These are phyloP conservation scores for Heteromeles arbutifolia DNA, from an alignment of 306 rosid species.

Conservation along the genomic window DNA sequence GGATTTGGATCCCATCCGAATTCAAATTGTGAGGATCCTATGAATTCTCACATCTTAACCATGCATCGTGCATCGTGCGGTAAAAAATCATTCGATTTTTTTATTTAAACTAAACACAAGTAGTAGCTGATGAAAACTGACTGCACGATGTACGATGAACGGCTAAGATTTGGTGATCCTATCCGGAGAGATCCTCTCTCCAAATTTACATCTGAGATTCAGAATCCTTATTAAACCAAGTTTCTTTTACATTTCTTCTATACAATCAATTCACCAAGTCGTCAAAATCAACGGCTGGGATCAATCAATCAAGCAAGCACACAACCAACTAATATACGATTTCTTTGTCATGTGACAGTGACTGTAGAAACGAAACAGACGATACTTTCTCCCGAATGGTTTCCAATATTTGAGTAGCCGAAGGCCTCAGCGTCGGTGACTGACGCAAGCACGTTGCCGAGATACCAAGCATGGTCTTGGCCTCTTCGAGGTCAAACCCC, in stretches of 20 bases:
- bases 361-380: neutral
- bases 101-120: too few relatives aligned
- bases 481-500: conserved; percentile 29
- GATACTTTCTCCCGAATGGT: conserved; percentile 9
- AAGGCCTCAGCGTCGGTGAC: conserved; percentile 37
- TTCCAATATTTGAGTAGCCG: conserved; percentile 15
- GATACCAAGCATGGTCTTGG: conserved; percentile 17
- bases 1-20: too few relatives aligned
- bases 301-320: neutral
- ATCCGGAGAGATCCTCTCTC: too few relatives aligned
- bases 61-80: too few relatives aligned
- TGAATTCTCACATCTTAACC: too few relatives aligned
- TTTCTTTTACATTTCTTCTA: neutral
- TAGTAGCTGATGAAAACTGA: too few relatives aligned
- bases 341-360: neutral
- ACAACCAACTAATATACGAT: neutral
- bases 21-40: too few relatives aligned
- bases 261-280: neutral
- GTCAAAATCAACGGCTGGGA: neutral
- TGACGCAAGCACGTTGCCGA: conserved; percentile 29
- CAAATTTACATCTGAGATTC: neutral
- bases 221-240: neutral
- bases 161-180: too few relatives aligned
- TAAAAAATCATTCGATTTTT: too few relatives aligned
- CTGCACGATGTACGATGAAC: too few relatives aligned